Conservation (phyloP, 1,284 basidiomycete genomes). For the Schizopora paradoxa region DNA sequence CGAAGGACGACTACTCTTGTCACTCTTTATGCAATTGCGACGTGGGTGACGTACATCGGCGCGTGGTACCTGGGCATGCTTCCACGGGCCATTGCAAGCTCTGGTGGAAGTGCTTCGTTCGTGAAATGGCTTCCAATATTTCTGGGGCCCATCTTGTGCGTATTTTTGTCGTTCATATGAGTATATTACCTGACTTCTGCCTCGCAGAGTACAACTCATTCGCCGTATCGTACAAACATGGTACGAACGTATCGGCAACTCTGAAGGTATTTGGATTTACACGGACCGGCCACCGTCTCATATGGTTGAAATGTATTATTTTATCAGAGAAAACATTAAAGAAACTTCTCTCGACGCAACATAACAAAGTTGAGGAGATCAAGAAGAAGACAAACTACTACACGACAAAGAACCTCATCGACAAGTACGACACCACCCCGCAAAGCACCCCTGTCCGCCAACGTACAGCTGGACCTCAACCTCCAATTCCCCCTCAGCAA, state of each 20-base stretch:
- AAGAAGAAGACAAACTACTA: slow-evolving; percentile 98
- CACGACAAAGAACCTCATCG: slow-evolving; percentile 83
- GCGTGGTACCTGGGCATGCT: slow-evolving; percentile 76
- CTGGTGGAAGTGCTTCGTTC: slow-evolving; percentile 42
- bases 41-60: slow-evolving; percentile 77
- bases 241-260: slow-evolving; percentile 80
- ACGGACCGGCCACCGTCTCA: neutral
- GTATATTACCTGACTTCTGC: slow-evolving; percentile 12
- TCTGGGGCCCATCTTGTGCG: slow-evolving; percentile 77
- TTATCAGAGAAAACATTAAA: slow-evolving; percentile 76
- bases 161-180: slow-evolving; percentile 24
- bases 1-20: slow-evolving; percentile 75
- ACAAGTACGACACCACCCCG: slow-evolving; percentile 77
- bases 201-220: slow-evolving; percentile 70
- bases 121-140: slow-evolving; percentile 53
- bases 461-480: slow-evolving; percentile 24
- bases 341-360: slow-evolving; percentile 71
- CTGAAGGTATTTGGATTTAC: slow-evolving; percentile 70
- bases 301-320: neutral
- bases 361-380: slow-evolving; percentile 89
- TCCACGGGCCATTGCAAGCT: slow-evolving; percentile 38
- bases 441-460: slow-evolving; percentile 31
- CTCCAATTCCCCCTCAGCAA: slow-evolving; percentile 3
- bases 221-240: slow-evolving; percentile 82
- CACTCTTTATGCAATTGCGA: slow-evolving; percentile 76